These are phyloP conservation scores for Naegleria fowleri DNA, from an alignment of 208 protist genomes.

Conservation along the genomic window DNA sequence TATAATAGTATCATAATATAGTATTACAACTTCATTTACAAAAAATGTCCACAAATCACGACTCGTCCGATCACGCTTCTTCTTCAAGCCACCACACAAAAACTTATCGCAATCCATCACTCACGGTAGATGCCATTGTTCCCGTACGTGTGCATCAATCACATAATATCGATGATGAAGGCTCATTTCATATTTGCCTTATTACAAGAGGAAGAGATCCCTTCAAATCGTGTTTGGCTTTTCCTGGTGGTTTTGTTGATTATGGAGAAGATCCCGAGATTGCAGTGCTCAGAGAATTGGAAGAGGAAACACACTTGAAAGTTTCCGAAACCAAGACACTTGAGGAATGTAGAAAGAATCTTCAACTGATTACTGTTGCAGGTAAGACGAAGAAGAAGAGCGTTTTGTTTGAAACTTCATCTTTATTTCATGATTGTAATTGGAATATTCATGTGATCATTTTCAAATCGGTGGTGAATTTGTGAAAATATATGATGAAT, in stretches of 20 bases:
- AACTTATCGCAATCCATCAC: neutral
- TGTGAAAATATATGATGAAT: neutral
- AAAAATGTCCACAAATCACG: no score
- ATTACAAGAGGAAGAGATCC: conserved; percentile 14
- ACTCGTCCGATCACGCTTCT: no score
- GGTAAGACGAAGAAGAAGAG: no score
- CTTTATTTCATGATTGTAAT: neutral
- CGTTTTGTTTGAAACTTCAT: neutral
- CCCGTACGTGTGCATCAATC: neutral
- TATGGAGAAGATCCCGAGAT: conserved; percentile 8
- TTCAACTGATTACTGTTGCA: no score
- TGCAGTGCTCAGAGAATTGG: neutral
- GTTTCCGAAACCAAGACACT: neutral
- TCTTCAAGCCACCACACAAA: no score
- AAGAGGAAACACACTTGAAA: conserved; percentile 24
- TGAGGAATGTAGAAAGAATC: no score
- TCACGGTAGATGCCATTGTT: conserved; percentile 17
- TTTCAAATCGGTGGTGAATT: neutral
- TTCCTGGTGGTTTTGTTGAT: conserved; percentile 28
- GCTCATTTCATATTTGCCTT: neutral
- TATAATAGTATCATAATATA: no score
- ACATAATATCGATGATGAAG: neutral
- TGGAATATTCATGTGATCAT: neutral
- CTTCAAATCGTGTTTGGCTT: neutral
- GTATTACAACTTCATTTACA: no score